phyloP scores from a whole-genome alignment of 148 eudicot genomes.

The Cornus kousa region DNA sequence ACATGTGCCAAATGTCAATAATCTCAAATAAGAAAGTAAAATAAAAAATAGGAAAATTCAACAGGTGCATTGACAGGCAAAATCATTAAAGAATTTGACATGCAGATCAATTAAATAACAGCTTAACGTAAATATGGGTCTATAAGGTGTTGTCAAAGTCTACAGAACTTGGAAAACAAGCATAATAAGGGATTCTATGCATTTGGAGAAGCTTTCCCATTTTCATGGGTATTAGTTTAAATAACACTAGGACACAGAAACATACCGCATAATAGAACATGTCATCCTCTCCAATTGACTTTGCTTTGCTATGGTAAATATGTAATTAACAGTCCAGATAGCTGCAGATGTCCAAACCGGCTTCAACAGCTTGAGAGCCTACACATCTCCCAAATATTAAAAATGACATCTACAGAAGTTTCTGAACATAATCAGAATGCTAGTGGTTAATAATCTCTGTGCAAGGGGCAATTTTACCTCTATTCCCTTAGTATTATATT shows the following conservation, averaged over 20 bases:
- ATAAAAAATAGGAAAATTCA: no score
- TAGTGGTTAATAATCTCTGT: neutral
- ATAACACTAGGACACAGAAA: constrained; percentile 11
- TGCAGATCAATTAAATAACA: no score
- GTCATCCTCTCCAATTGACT: constrained; percentile 51
- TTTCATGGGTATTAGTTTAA: neutral
- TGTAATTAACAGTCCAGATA: constrained; percentile 68
- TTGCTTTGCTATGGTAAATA: constrained; percentile 48
- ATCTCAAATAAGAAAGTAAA: no score
- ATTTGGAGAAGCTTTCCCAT: no score
- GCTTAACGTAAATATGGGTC: neutral
- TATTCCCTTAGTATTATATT: constrained; percentile 37
- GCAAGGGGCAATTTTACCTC: constrained; percentile 39
- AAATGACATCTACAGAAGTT: neutral
- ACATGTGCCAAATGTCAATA: no score
- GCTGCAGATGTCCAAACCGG: constrained; percentile 37
- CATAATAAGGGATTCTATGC: neutral
- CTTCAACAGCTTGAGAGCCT: constrained; percentile 79
- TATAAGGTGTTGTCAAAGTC: neutral
- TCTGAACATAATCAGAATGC: neutral
- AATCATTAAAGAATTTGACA: no score
- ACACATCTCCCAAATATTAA: constrained; percentile 17
- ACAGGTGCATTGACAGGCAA: no score
- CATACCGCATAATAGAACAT: constrained; percentile 62
- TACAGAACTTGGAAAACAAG: neutral